Evolutionary conservation across 371 early-diverging fungal genomes (phyloP), one percentile per base, ranked within the genome.

Genomic region (Mortierella sp.): DNA sequence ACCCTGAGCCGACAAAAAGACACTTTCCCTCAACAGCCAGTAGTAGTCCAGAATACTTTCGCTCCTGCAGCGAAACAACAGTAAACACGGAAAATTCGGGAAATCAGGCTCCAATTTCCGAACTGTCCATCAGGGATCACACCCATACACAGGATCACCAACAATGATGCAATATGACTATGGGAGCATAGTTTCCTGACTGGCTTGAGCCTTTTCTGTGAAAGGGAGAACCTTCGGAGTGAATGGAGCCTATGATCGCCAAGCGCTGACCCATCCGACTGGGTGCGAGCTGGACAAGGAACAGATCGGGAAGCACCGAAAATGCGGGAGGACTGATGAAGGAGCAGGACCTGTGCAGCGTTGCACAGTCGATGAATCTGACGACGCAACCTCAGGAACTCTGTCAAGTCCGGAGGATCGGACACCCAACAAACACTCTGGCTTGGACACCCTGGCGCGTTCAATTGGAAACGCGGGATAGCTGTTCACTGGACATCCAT

Each of bases 121-220:
- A 69, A 52, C 29, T n/a, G 24, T 29, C 26, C 24, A 55, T 31
- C 16, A 55, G 55, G 31, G 31, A 31, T 31, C 13, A 26, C 55
- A 3, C 19, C n/a, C 10, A 1, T 14, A 26, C 31, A 43, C 26
- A 26, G 52, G n/a, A 44, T 44, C 58, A n/a, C 26, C 55, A 13
- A 37, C 13, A 53, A 11, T 47, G n/a, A 37, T 66, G 47, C 19
- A 26, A 24, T 64, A n/a, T 37, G 22, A 8, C 37, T 93, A 68
- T 41, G 55, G 26, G 43, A 53, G 31, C 44, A 39, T 4, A 37
- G 31, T 14, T 29, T 31, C 24, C 14, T 31, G 4, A 26, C 0
- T 16, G 31, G 11, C 16, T 29, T 31, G 14, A 14, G 26, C 31
- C 26, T 55, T 31, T 39, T 26, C 16, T 19, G 37, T 52, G 40